Percentiles rank a stretch among this genome's conserved stretches.
Conservation (phyloP, 257 asterid species). For the Schizonepeta tenuifolia region DNA sequence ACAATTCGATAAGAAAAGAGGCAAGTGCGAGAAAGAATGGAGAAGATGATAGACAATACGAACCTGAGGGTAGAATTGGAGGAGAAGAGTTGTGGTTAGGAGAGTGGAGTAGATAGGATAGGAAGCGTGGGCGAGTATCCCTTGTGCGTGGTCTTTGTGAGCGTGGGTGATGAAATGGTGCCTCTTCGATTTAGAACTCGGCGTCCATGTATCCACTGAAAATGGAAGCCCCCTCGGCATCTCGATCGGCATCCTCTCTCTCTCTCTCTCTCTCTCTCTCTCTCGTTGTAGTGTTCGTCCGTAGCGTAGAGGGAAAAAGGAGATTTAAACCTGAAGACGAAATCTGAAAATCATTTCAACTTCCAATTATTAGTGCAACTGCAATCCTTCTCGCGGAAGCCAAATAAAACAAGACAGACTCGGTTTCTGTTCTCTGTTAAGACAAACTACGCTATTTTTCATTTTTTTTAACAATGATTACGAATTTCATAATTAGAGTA, state of each 20-base stretch:
- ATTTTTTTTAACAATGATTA: no score
- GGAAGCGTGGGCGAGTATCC: conserved; percentile 64
- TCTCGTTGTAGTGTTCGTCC: neutral
- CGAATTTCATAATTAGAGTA: no score
- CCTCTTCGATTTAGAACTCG: conserved; percentile 58
- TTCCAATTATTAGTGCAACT: no score
- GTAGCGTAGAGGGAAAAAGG: neutral
- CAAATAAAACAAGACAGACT: no score
- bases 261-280: conserved; percentile 27
- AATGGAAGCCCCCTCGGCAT: conserved; percentile 85
- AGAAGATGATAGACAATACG: neutral
- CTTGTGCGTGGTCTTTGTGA: conserved; percentile 88
- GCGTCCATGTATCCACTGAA: conserved; percentile 89
- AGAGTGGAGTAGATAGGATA: conserved; percentile 68
- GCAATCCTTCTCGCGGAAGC: no score
- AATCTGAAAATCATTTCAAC: no score
- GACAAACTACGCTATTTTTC: no score
- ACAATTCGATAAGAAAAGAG: neutral
- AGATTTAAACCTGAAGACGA: neutral
- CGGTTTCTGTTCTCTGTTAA: no score
- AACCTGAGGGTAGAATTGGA: conserved; percentile 65
- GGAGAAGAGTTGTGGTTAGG: conserved; percentile 63
- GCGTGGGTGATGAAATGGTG: conserved; percentile 91
- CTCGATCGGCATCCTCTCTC: conserved; percentile 68
- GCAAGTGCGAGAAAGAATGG: neutral